Evolutionary conservation across 345 rosid species (phyloP).

Genomic region (Carallia brachiata): DNA sequence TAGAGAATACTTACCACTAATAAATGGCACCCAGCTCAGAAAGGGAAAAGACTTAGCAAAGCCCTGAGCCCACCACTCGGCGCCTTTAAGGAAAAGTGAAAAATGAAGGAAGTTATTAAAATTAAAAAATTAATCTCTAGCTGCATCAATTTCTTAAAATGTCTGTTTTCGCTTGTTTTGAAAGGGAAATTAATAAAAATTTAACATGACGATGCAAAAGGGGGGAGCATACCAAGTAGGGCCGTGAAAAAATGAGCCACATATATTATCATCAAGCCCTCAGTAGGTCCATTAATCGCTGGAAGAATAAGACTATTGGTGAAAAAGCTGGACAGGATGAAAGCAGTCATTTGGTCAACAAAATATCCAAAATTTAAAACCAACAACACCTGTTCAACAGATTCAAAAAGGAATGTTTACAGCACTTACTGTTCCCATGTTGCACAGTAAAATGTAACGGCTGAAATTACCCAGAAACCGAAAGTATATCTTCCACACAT

Average conservation of each 20-base stretch:
- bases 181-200: neutral
- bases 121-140: neutral
- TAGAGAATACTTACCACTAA: conserved; percentile 51
- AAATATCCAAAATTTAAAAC: conserved; percentile 2
- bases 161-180: neutral
- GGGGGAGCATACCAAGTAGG: conserved; percentile 67
- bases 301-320: conserved; percentile 94
- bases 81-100: conserved; percentile 45
- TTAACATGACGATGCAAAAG: neutral
- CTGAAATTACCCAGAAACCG: conserved; percentile 96
- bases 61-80: conserved; percentile 86
- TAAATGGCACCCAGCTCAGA: conserved; percentile 74
- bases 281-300: conserved; percentile 93
- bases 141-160: neutral
- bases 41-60: conserved; percentile 68
- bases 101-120: neutral
- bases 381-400: no score
- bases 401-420: neutral
- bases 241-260: conserved; percentile 71
- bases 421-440: conserved; percentile 93
- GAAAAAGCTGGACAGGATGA: conserved; percentile 59
- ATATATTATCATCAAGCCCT: conserved; percentile 89
- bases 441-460: conserved; percentile 88
- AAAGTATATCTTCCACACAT: conserved; percentile 90
- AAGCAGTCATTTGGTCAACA: conserved; percentile 6